These are phyloP conservation scores for Friedmanniomyces endolithicus DNA, from an alignment of 495 filamentous ascomycete genomes.

Conservation along the genomic window DNA sequence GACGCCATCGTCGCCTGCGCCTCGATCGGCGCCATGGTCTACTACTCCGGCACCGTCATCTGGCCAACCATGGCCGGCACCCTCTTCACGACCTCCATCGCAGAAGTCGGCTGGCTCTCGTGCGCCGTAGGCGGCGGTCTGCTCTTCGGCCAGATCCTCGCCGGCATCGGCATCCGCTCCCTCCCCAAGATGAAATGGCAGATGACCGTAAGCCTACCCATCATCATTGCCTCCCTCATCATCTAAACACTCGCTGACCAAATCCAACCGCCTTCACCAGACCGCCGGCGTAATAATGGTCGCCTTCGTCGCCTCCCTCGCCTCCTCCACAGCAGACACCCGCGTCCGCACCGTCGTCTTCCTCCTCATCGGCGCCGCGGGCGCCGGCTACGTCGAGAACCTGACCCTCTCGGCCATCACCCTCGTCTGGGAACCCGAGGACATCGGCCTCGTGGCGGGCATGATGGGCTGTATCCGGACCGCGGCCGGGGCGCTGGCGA, in stretches of 20 bases:
- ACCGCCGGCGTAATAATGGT: neutral
- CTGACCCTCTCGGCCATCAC: conserved; percentile 23
- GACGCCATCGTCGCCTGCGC: conserved; percentile 23
- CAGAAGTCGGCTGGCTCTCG: conserved; percentile 15
- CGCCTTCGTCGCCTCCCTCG: conserved; percentile 16
- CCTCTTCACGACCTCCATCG: conserved; percentile 22
- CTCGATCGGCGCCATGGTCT: conserved; percentile 26
- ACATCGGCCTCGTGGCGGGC: conserved; percentile 39
- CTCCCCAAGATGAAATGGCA: conserved; percentile 13
- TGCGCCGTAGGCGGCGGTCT: conserved; percentile 23
- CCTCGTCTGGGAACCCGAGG: conserved; percentile 25
- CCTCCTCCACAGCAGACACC: conserved; percentile 5
- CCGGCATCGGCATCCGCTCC: conserved; percentile 21
- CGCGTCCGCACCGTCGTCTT: conserved; percentile 14
- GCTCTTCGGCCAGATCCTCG: conserved; percentile 24
- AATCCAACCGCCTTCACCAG: neutral
- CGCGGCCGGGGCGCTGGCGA: conserved; percentile 24
- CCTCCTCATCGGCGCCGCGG: conserved; percentile 20
- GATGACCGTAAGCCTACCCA: neutral
- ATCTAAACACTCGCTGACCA: too few species aligned
- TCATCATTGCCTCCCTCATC: neutral
- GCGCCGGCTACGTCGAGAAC: conserved; percentile 22
- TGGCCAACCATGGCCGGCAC: conserved; percentile 14
- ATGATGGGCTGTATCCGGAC: conserved; percentile 30
- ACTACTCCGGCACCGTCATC: conserved; percentile 27